These are phyloP conservation scores for Emmonsia crescens DNA, from an alignment of 2,329 filamentous ascomycete species.

Conservation along the genomic window DNA sequence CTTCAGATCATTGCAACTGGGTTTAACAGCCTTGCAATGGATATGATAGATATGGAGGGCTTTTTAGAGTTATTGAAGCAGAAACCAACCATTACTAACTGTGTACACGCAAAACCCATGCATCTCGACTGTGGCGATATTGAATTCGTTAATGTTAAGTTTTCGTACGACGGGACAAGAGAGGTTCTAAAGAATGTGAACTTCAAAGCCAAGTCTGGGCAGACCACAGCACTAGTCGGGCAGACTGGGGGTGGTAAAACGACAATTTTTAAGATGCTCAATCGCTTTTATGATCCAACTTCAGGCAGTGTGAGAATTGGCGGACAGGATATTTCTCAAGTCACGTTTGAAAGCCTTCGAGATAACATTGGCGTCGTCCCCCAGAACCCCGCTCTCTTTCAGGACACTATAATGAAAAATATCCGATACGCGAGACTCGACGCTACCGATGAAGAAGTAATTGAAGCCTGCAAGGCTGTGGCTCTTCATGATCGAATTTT, in stretches of 20 bases:
- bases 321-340: constrained; percentile 46
- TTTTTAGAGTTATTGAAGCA: constrained; percentile 39
- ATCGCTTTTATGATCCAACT: constrained; percentile 44
- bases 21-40: constrained; percentile 38
- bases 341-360: constrained; percentile 48
- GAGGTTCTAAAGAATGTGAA: constrained; percentile 38
- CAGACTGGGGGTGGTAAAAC: constrained; percentile 50
- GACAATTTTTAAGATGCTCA: constrained; percentile 45
- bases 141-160: constrained; percentile 40
- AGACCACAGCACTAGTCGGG: constrained; percentile 46
- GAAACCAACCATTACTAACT: constrained; percentile 36
- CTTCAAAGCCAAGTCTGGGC: constrained; percentile 38
- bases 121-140: constrained; percentile 35
- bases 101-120: constrained; percentile 26
- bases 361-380: constrained; percentile 53
- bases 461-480: constrained; percentile 50
- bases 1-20: constrained; percentile 42
- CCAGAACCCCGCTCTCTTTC: constrained; percentile 54
- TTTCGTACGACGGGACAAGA: constrained; percentile 43
- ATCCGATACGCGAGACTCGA: constrained; percentile 51
- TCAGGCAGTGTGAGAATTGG: constrained; percentile 42
- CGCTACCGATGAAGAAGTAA: constrained; percentile 51
- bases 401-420: constrained; percentile 54
- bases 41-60: constrained; percentile 54
- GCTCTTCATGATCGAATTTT: constrained; percentile 55